Base-by-base conservation (phyloP, 768 basidiomycete genomes). In the Polyporus arcularius region DNA sequence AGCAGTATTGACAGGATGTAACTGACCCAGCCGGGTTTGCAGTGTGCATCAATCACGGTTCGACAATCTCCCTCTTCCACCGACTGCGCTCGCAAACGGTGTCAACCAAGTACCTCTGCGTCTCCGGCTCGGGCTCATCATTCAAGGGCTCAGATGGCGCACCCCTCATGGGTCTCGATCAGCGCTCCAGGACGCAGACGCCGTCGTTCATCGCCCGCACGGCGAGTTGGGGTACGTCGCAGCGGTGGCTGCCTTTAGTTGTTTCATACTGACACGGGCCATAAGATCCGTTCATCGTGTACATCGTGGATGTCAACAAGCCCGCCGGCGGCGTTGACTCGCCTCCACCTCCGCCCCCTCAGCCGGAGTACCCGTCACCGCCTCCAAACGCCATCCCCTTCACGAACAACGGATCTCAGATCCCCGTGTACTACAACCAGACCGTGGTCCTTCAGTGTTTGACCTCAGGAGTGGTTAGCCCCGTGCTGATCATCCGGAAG, bases 21-120 rank as follows among this genome's bases (percentile, higher is more conserved):
- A 57, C 55, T 64, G 49, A 64, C 5, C 53, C 15, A 10, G 10
- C 15, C 15, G 48, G 31, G 18, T 40, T 15, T 39, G 46, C 68
- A 95, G 95, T 96, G 60, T 94, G 94, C 73, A 94, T 98, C 73
- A 90, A 91, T 71, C 96, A 98, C 76, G 96, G 96, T 28, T 92
- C 94, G 7, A 94, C 96, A 3, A 90, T 98, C 51, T 96, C 96
- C 2, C 76, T 97, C 49, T 98, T 96, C 83, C 96, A 98, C 72
- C 89, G 96, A n/a, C 76, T 96, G 61, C 88, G 95, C 50, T 94
- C 95, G 3, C 96, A 97, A 76, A 96, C 94, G 2, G 94, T 96
- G 21, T 95, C 94, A 15, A 98, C 96, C 16, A 93, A 96, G 69
- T 98, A 95, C 68, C 88, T 98, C 48, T 95, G 94, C 60, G 94